Conservation (phyloP, 805 yeast species). For the Ogataea methanolica region DNA sequence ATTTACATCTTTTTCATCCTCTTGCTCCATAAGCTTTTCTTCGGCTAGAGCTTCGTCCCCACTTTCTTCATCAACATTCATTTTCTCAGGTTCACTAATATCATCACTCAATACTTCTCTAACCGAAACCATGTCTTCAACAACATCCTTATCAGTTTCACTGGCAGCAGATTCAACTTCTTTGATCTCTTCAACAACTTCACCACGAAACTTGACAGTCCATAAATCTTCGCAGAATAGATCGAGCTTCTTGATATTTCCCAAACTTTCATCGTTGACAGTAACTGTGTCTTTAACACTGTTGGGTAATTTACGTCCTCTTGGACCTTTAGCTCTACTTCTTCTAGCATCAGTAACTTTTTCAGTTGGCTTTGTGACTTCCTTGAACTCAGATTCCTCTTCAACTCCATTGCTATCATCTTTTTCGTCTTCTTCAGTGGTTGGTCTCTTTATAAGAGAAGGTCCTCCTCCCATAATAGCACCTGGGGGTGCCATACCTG, state of each 20-base stretch:
- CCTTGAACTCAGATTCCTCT: slow-evolving; percentile 11
- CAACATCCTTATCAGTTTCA: background rate
- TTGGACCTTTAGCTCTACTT: slow-evolving; percentile 67
- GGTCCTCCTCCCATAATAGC: slow-evolving; percentile 27
- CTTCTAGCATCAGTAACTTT: slow-evolving; percentile 34
- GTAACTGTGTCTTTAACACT: slow-evolving; percentile 41
- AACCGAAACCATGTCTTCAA: background rate
- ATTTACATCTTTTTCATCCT: background rate
- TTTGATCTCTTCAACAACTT: background rate
- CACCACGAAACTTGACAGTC: slow-evolving; percentile 23
- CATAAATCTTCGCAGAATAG: slow-evolving; percentile 34
- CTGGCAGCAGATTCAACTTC: background rate
- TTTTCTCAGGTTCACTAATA: background rate
- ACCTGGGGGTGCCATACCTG: slow-evolving; percentile 54
- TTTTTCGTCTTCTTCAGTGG: slow-evolving; percentile 7
- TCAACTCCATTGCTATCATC: background rate
- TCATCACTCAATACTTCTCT: background rate
- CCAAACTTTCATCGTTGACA: slow-evolving; percentile 30
- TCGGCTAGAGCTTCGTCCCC: no score
- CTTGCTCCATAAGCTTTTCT: background rate
- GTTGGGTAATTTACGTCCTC: slow-evolving; percentile 65
- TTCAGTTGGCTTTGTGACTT: slow-evolving; percentile 4
- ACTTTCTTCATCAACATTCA: background rate
- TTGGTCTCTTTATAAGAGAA: no score
- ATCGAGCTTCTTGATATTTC: slow-evolving; percentile 28